phyloP scores from a whole-genome alignment of 73 alveolate genomes.

The Paramecium octaurelia region DNA sequence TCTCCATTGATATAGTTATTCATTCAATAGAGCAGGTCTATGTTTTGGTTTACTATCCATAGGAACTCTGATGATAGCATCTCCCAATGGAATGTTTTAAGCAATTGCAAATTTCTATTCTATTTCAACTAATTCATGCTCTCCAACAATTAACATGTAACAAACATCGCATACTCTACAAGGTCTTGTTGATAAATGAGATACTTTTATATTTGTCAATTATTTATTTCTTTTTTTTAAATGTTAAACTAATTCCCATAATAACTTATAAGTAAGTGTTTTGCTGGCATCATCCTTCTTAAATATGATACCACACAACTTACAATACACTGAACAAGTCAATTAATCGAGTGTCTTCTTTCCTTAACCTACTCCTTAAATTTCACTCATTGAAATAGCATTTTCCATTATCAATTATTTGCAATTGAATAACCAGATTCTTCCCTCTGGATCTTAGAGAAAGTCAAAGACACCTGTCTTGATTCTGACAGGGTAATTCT shows the following conservation, averaged over 20 bases:
- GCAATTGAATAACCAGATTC: slow-evolving; percentile 68
- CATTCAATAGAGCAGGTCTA: slow-evolving; percentile 75
- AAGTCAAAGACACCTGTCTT: slow-evolving; percentile 71
- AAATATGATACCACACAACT: slow-evolving; percentile 59
- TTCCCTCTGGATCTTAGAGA: slow-evolving; percentile 70
- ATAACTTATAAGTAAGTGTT: slow-evolving; percentile 55
- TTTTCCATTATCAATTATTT: slow-evolving; percentile 68
- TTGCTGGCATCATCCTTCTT: slow-evolving; percentile 64
- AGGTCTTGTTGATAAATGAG: slow-evolving; percentile 64
- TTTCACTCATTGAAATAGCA: slow-evolving; percentile 60
- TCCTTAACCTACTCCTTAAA: slow-evolving; percentile 51
- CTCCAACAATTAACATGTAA: slow-evolving; percentile 93
- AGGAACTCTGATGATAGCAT: slow-evolving; percentile 73
- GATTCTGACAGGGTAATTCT: slow-evolving; percentile 68
- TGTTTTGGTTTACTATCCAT: slow-evolving; percentile 75
- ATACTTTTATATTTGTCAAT: slow-evolving; percentile 47
- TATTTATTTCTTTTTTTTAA: slow-evolving; percentile 60
- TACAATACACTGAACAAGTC: slow-evolving; percentile 63
- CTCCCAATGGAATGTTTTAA: slow-evolving; percentile 85
- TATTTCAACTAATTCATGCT: slow-evolving; percentile 94
- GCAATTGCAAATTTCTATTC: slow-evolving; percentile 86
- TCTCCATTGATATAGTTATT: slow-evolving; percentile 86
- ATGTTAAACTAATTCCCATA: slow-evolving; percentile 66
- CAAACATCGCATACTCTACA: slow-evolving; percentile 92
- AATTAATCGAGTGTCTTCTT: slow-evolving; percentile 53